These are phyloP conservation scores for Pythium phragmitis DNA, from an alignment of 352 stramenopile genomes.

Conservation along the genomic window DNA sequence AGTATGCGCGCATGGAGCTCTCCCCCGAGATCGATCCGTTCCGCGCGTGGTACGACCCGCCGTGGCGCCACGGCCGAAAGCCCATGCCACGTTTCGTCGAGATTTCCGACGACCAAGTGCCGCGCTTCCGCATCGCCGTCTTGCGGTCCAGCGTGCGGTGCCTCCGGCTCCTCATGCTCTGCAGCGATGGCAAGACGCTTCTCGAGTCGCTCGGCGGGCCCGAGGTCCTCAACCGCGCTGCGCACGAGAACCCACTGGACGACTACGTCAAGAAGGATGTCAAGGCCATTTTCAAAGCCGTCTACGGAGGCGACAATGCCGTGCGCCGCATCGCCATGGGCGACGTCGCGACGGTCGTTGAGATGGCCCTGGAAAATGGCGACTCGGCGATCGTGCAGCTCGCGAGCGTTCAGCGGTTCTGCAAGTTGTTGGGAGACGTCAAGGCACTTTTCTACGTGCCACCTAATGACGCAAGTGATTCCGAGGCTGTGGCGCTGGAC, in stretches of 20 bases:
- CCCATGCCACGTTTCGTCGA: constrained; percentile 51
- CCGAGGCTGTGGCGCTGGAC: constrained; percentile 2
- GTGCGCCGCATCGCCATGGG: constrained; percentile 61
- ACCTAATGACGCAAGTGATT: background rate
- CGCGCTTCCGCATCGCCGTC: constrained; percentile 52
- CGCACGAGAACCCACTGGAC: constrained; percentile 59
- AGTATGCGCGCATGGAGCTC: constrained; percentile 39
- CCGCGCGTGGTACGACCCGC: constrained; percentile 54
- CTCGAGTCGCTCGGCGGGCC: constrained; percentile 44
- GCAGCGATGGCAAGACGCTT: constrained; percentile 42
- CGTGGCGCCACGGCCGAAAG: constrained; percentile 42
- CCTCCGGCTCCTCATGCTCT: constrained; percentile 61
- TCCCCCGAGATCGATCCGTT: constrained; percentile 58
- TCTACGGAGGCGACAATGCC: constrained; percentile 69
- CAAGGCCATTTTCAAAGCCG: constrained; percentile 65
- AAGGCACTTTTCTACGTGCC: constrained; percentile 33
- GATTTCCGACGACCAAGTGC: constrained; percentile 43
- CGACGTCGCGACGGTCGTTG: constrained; percentile 48
- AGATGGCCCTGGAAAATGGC: constrained; percentile 63
- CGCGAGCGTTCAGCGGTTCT: constrained; percentile 48
- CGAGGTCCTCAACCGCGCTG: constrained; percentile 51
- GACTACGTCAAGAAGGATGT: constrained; percentile 75
- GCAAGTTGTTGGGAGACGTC: constrained; percentile 39
- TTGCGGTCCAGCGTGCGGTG: constrained; percentile 55
- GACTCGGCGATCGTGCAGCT: constrained; percentile 67